phyloP scores from a whole-genome alignment of 371 early-diverging fungal species.

The Smittium mucronatum region DNA sequence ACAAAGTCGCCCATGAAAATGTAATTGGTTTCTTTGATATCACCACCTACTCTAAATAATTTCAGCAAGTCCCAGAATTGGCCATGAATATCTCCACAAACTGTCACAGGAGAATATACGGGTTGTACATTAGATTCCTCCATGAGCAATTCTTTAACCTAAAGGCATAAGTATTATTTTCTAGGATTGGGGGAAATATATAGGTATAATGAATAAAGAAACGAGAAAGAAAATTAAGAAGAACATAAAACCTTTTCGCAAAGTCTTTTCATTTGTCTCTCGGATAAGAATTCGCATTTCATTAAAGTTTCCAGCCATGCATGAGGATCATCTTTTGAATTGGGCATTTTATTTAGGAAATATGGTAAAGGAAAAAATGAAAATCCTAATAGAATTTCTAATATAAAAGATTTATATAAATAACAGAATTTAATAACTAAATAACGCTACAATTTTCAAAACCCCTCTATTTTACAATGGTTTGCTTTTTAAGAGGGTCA shows the following conservation, averaged over 20 bases:
- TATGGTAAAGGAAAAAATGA: slow-evolving; percentile 29
- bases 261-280: slow-evolving; percentile 84
- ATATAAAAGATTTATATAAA: background rate
- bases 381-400: background rate
- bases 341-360: slow-evolving; percentile 19
- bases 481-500: too few species aligned
- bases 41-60: slow-evolving; percentile 95
- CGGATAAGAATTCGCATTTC: slow-evolving; percentile 82
- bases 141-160: slow-evolving; percentile 77
- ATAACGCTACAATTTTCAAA: background rate
- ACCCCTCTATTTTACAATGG: too few species aligned
- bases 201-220: too few species aligned
- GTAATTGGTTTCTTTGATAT: slow-evolving; percentile 94
- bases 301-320: slow-evolving; percentile 77
- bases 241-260: slow-evolving; percentile 59
- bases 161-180: slow-evolving; percentile 32
- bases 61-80: slow-evolving; percentile 98
- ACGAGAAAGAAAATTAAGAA: background rate
- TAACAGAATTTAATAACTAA: background rate
- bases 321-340: slow-evolving; percentile 18
- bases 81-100: slow-evolving; percentile 97
- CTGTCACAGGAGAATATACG: slow-evolving; percentile 87
- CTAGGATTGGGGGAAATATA: too few species aligned
- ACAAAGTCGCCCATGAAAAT: slow-evolving; percentile 99
- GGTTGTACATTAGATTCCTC: slow-evolving; percentile 95